Percentiles rank a stretch among this genome's conserved stretches.
These are phyloP conservation scores for Schizophyllum amplum DNA, from an alignment of 1,284 basidiomycete genomes.

Conservation along the genomic window DNA sequence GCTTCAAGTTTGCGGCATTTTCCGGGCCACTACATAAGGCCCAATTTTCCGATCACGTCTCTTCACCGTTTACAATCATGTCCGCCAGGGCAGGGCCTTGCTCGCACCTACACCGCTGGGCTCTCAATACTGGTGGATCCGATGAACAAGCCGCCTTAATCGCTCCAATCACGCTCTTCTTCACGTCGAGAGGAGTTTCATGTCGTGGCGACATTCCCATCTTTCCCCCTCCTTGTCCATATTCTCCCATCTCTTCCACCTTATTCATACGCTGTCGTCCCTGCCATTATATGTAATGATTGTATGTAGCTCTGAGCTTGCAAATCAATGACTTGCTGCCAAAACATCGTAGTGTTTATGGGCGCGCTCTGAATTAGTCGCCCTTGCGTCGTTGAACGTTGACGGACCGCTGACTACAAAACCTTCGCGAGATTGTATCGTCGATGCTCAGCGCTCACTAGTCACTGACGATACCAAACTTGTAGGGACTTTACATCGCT, in stretches of 20 bases:
- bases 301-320: not conserved
- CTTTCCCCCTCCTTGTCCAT: not conserved
- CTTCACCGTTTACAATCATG: not conserved
- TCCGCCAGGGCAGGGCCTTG: not conserved
- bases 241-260: not conserved
- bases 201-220: not conserved
- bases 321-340: no score
- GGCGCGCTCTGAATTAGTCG: no score
- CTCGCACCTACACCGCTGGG: not conserved
- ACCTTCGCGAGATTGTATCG: no score
- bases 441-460: no score
- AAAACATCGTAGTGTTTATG: not conserved
- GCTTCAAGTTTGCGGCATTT: not conserved
- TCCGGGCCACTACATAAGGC: not conserved
- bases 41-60: not conserved
- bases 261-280: not conserved
- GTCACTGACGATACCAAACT: no score
- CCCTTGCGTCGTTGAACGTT: not conserved
- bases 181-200: not conserved
- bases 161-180: not conserved
- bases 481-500: no score
- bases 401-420: no score
- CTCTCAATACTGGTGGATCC: not conserved
- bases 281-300: not conserved
- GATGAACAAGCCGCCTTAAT: not conserved